Evolutionary conservation across 257 asterid species (phyloP).

Genomic region (Capsicum rhomboideum): DNA sequence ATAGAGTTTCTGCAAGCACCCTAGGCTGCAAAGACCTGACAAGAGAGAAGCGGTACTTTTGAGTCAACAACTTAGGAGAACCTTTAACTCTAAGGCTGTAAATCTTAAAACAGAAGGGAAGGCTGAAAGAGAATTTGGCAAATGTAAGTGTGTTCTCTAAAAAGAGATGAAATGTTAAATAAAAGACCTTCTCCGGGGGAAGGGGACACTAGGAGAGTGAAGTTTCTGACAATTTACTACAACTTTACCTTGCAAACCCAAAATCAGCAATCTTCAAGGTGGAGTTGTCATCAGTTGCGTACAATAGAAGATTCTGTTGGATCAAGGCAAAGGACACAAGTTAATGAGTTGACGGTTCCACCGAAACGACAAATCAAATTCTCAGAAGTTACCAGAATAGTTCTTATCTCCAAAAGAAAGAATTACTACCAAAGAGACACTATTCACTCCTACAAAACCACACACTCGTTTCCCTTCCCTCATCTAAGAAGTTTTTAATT

Average conservation of each 20-base stretch:
- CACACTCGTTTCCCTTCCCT: neutral
- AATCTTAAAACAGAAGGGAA: neutral
- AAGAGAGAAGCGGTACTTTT: slow-evolving; percentile 6
- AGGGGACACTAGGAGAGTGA: neutral
- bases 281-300: slow-evolving; percentile 30
- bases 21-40: slow-evolving; percentile 66
- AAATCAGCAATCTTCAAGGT: slow-evolving; percentile 46
- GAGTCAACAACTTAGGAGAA: neutral
- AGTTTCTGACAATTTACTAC: neutral
- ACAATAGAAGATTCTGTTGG: slow-evolving; percentile 42
- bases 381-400: neutral
- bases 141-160: neutral
- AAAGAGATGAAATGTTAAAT: neutral
- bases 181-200: neutral
- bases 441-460: neutral
- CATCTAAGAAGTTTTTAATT: neutral
- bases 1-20: slow-evolving; percentile 78
- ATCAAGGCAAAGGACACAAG: neutral
- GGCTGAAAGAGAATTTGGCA: neutral
- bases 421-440: neutral
- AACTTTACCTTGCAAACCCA: slow-evolving; percentile 74
- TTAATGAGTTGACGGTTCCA: neutral
- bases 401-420: neutral
- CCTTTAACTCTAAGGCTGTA: neutral
- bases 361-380: neutral